These are phyloP conservation scores for Myxozyma udenii DNA, from an alignment of 805 yeast species.

Conservation along the genomic window DNA sequence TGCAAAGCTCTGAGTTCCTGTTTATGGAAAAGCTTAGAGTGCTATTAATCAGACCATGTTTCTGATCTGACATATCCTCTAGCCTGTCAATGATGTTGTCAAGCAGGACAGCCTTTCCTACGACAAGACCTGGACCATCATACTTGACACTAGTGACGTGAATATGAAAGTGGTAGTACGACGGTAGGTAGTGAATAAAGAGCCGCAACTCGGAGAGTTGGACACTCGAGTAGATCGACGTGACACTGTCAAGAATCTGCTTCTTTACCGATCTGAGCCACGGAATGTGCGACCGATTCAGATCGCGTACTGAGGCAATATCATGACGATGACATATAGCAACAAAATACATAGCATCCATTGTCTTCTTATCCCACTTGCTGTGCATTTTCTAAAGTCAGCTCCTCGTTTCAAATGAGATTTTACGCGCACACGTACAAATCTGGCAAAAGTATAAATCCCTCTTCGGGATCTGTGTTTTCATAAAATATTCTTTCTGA, in stretches of 20 bases:
- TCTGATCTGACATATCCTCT: constrained; percentile 47
- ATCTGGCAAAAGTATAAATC: constrained; percentile 82
- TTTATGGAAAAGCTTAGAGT: constrained; percentile 67
- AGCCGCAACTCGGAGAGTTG: constrained; percentile 58
- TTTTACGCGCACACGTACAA: constrained; percentile 45
- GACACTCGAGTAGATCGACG: constrained; percentile 47
- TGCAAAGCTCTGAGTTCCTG: constrained; percentile 77
- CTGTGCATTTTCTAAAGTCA: constrained; percentile 22
- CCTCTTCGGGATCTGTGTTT: constrained; percentile 51
- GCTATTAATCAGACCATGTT: constrained; percentile 52
- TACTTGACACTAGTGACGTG: constrained; percentile 78
- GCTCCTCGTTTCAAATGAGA: too few relatives aligned
- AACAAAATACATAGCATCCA: constrained; percentile 71
- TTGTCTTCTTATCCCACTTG: constrained; percentile 80
- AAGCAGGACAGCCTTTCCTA: constrained; percentile 76
- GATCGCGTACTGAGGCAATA: constrained; percentile 71
- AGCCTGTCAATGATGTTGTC: constrained; percentile 80
- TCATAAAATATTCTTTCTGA: constrained; percentile 73
- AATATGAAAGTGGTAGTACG: constrained; percentile 91
- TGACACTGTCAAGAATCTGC: constrained; percentile 49
- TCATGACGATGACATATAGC: constrained; percentile 70
- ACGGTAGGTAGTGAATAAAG: constrained; percentile 89
- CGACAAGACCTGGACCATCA: constrained; percentile 63
- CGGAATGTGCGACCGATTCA: constrained; percentile 55
- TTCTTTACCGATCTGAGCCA: constrained; percentile 52